These are phyloP conservation scores for Hanseniaspora lachancei DNA, from an alignment of 805 yeast species.

Conservation along the genomic window DNA sequence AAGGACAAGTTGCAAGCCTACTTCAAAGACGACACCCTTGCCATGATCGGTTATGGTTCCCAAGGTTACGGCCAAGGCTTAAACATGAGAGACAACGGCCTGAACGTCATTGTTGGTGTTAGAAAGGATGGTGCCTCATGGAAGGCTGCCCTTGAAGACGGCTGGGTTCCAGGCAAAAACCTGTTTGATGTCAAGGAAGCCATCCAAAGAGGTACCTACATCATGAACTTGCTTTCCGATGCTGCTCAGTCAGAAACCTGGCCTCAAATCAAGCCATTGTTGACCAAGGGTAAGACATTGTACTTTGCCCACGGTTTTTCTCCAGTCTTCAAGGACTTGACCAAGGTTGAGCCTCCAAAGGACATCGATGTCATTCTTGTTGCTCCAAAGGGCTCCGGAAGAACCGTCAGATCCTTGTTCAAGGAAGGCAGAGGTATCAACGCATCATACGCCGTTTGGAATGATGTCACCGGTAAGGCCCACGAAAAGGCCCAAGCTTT, in stretches of 20 bases:
- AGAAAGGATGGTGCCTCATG: slow-evolving; percentile 98
- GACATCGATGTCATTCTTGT: slow-evolving; percentile 94
- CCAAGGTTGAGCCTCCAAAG: slow-evolving; percentile 89
- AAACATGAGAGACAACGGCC: slow-evolving; percentile 97
- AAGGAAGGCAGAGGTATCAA: slow-evolving; percentile 99
- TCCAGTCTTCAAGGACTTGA: slow-evolving; percentile 95
- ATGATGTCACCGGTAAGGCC: slow-evolving; percentile 97
- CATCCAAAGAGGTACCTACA: slow-evolving; percentile 74
- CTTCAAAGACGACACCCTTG: slow-evolving; percentile 96
- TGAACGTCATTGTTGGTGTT: slow-evolving; percentile 95
- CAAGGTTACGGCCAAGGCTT: slow-evolving; percentile 99
- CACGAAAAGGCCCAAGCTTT: slow-evolving; percentile 97
- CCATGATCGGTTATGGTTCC: slow-evolving; percentile 97
- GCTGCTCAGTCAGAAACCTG: slow-evolving; percentile 99
- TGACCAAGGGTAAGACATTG: slow-evolving; percentile 93
- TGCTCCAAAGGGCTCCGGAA: slow-evolving; percentile 99
- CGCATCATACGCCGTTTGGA: slow-evolving; percentile 99
- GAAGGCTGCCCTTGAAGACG: slow-evolving; percentile 99
- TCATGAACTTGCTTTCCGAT: slow-evolving; percentile 96
- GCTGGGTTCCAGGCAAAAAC: slow-evolving; percentile 99
- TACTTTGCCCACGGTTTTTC: slow-evolving; percentile 99
- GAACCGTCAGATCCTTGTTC: slow-evolving; percentile 98
- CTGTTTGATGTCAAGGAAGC: slow-evolving; percentile 93
- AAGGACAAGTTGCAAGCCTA: slow-evolving; percentile 86
- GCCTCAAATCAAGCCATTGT: slow-evolving; percentile 70